Evolutionary conservation across 75 land plant species (phyloP), one percentile per base, ranked within the genome.

Genomic region (Sequoia sempervirens): DNA sequence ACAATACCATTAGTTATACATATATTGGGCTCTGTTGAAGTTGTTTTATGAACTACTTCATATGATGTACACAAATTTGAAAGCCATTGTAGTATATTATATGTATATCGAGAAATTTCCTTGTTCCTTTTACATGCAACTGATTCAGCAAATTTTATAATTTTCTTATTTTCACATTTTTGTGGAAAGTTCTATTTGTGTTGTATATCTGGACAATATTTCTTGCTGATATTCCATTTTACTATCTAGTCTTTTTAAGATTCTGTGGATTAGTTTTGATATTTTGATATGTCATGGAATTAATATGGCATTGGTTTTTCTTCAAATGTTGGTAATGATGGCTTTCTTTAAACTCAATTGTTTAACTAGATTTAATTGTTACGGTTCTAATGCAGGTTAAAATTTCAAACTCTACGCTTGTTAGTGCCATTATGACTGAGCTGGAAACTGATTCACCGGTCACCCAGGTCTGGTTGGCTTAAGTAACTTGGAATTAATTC

Each of bases 351-450:
- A 45, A 8, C 12, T 45, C 12, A 61, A 83, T 30, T 78, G 11
- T 83, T 15, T 64, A 26, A 41, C 43, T 54, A 56, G 23, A 76
- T 26, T 54, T 84, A 7, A 72, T 30, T 23, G 1, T 74, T 45
- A 2, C 10, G 80, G n/a, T 26, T 47, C 30, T n/a, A 78, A 11
- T 76, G 66, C 91, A 96, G 99, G 94, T 97, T 68, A 97, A 93
- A 85, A 91, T 95, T 28, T 95, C 99, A 30, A 97, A 97, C 85
- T 97, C 99, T 86, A 94, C 97, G 30, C 94, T 97, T 70, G 88
- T 97, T 53, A 97, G 99, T 87, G 93, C 99, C 36, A 88, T 95
- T 64, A 97, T 97, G 99, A 92, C 95, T 4, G 93, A 95, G 88
- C 90, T 95, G 47, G 99, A 97, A 86, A 45, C 95, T 34, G 99